Percentiles rank a stretch among this genome's conserved stretches.
These are phyloP conservation scores for Aciculoconidium aculeatum DNA, from an alignment of 805 yeast species.

Conservation along the genomic window DNA sequence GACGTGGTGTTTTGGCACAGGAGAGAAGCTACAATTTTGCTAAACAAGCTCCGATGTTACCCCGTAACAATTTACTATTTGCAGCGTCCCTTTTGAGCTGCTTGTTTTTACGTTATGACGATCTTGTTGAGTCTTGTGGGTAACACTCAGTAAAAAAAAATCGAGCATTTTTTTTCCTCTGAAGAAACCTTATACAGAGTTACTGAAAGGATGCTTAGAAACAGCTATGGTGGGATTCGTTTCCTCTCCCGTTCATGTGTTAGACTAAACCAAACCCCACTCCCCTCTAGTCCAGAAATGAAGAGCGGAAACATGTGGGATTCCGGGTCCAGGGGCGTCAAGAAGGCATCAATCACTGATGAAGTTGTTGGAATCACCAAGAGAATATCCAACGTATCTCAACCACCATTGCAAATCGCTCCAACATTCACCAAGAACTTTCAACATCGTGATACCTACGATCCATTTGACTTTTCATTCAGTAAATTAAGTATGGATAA, in stretches of 20 bases:
- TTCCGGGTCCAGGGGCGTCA: no score
- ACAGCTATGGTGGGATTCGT: conserved; percentile 5
- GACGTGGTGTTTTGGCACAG: no score
- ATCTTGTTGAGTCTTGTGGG: no score
- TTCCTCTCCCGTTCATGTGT: conserved; percentile 1
- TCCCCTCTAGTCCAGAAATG: conserved; percentile 30
- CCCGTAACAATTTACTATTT: no score
- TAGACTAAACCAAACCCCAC: conserved; percentile 5
- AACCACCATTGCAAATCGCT: conserved; percentile 31
- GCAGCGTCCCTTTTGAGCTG: no score
- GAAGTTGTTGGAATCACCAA: conserved; percentile 32
- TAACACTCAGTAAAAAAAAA: no score
- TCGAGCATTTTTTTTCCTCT: conserved; percentile 2
- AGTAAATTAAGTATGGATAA: conserved; percentile 45
- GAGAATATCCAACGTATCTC: conserved; percentile 22
- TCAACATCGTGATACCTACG: conserved; percentile 52
- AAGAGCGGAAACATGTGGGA: conserved; percentile 27
- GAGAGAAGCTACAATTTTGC: no score
- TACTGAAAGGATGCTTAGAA: no score
- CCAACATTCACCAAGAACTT: conserved; percentile 33
- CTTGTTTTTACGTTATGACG: no score
- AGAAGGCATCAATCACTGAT: conserved; percentile 16
- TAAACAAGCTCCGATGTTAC: no score
- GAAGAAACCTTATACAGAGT: neutral
- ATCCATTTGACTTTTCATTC: conserved; percentile 14